phyloP scores from a whole-genome alignment of 2,329 filamentous ascomycete genomes.

The Fonsecaea multimorphosa region DNA sequence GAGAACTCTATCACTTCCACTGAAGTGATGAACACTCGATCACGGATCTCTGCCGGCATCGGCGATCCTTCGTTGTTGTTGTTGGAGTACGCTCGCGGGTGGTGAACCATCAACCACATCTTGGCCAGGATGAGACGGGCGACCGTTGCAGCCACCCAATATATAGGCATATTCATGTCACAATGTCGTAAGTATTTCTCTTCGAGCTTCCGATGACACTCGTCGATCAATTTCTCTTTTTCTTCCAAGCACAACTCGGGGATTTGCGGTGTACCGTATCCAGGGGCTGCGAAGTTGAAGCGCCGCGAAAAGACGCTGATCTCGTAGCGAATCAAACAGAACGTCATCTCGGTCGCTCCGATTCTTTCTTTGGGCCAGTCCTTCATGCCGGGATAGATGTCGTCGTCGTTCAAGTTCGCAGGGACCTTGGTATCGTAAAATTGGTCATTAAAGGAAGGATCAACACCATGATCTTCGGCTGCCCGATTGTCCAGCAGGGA shows the following conservation, averaged over 20 bases:
- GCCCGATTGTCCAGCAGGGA: conserved; percentile 64
- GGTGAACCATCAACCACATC: conserved; percentile 77
- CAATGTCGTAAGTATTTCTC: conserved; percentile 61
- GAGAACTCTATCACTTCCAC: conserved; percentile 77
- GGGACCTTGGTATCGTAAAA: conserved; percentile 65
- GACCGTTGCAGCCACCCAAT: conserved; percentile 72
- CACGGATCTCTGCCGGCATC: conserved; percentile 66
- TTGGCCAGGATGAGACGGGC: conserved; percentile 76
- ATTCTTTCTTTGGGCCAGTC: conserved; percentile 56
- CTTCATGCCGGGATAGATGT: conserved; percentile 56
- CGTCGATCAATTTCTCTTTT: conserved; percentile 56
- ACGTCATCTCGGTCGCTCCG: conserved; percentile 62
- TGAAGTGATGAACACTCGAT: conserved; percentile 73
- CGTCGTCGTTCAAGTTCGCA: conserved; percentile 57
- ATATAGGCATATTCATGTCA: conserved; percentile 60
- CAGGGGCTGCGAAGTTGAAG: conserved; percentile 47
- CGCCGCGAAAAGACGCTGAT: conserved; percentile 53
- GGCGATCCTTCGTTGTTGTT: conserved; percentile 58
- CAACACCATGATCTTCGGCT: conserved; percentile 68
- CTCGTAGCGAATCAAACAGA: conserved; percentile 60
- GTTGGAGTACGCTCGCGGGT: conserved; percentile 65
- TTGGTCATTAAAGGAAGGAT: conserved; percentile 63
- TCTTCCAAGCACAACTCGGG: conserved; percentile 39
- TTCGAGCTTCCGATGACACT: conserved; percentile 62
- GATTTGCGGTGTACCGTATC: conserved; percentile 33